Conservation (phyloP, 2,329 filamentous ascomycete species). For the Cordyceps tenuipes region DNA sequence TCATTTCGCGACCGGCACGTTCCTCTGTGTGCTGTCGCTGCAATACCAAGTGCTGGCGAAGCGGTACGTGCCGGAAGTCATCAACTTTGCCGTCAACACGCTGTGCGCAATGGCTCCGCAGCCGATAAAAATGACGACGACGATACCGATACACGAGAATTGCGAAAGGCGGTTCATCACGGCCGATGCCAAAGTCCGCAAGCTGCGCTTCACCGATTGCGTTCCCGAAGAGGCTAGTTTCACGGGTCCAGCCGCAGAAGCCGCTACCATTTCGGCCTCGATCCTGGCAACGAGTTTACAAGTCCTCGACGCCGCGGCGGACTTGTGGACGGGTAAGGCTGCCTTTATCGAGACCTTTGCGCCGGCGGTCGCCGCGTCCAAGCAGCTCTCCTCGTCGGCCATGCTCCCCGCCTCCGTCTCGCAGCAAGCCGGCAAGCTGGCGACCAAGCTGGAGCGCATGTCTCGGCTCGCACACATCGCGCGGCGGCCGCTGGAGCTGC, state of each 20-base stretch:
- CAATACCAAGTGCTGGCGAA: slow-evolving; percentile 80
- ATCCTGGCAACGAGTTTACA: slow-evolving; percentile 55
- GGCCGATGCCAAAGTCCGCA: slow-evolving; percentile 35
- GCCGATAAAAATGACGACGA: slow-evolving; percentile 47
- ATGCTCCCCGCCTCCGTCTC: slow-evolving; percentile 40
- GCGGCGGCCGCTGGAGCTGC: slow-evolving; percentile 75
- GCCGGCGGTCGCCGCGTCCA: slow-evolving; percentile 50
- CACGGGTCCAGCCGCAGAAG: slow-evolving; percentile 18
- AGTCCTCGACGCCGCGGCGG: slow-evolving; percentile 59
- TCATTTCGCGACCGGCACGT: slow-evolving; percentile 67
- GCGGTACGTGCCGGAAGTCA: slow-evolving; percentile 79
- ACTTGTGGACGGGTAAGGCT: slow-evolving; percentile 64
- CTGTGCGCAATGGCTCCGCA: slow-evolving; percentile 57
- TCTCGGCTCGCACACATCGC: slow-evolving; percentile 53
- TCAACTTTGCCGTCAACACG: slow-evolving; percentile 73
- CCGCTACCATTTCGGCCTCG: slow-evolving; percentile 40
- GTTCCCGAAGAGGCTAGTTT: slow-evolving; percentile 28
- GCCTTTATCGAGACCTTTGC: slow-evolving; percentile 74
- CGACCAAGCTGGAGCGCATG: slow-evolving; percentile 41
- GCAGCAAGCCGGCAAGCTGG: slow-evolving; percentile 33
- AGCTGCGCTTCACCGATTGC: slow-evolving; percentile 54
- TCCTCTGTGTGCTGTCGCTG: slow-evolving; percentile 67
- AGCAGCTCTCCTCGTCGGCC: slow-evolving; percentile 50
- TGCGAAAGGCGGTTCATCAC: slow-evolving; percentile 39
- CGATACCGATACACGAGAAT: slow-evolving; percentile 52